phyloP scores from a whole-genome alignment of 2,329 filamentous ascomycete species.

The Diaporthe ilicicola region DNA sequence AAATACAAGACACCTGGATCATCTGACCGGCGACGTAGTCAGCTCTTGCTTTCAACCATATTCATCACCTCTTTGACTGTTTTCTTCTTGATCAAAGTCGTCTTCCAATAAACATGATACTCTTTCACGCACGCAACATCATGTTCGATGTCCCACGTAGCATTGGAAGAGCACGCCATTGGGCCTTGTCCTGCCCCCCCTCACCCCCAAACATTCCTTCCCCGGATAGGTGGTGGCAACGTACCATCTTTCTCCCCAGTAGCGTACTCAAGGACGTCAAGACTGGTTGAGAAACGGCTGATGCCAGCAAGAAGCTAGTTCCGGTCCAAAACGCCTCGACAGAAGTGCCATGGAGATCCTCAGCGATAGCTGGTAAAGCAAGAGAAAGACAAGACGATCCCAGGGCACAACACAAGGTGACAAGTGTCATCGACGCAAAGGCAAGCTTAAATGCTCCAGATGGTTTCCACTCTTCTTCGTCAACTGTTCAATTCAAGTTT shows the following conservation, averaged over 20 bases:
- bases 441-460: background rate
- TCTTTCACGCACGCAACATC: no score
- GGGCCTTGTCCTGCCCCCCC: no score
- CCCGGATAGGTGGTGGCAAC: no score
- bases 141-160: no score
- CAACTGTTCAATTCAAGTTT: background rate
- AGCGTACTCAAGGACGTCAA: conserved; percentile 48
- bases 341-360: background rate
- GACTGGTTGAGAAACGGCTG: conserved; percentile 66
- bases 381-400: background rate
- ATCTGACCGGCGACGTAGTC: no score
- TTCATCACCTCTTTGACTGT: no score
- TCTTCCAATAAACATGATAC: no score
- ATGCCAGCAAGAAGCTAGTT: conserved; percentile 73
- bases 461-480: background rate
- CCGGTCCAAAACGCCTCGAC: conserved; percentile 76
- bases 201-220: no score
- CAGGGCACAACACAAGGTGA: background rate
- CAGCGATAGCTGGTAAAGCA: background rate
- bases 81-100: no score
- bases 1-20: conserved; percentile 40
- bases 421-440: background rate
- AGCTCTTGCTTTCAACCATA: no score
- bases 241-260: conserved; percentile 47
- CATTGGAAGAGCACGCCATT: no score